Conservation (phyloP, 768 basidiomycete genomes). For the Mrakia gelida region DNA sequence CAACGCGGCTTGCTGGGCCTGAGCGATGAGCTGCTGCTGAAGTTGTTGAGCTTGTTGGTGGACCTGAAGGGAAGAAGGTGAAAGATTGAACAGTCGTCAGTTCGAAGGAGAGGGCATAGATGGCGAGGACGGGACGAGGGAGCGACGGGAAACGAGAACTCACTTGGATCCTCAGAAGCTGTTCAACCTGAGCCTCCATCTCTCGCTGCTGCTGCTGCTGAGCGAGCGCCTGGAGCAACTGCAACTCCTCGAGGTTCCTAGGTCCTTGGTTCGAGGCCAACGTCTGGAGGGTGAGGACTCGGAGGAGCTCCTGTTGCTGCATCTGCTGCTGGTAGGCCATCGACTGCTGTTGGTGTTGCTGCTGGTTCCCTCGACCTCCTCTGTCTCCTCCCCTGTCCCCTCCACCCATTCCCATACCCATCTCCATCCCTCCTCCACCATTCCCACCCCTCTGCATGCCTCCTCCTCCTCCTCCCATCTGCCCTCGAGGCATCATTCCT, state of each 20-base stretch:
- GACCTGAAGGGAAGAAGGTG: neutral
- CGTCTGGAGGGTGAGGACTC: constrained; percentile 19
- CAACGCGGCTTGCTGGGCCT: constrained; percentile 26
- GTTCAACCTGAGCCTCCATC: constrained; percentile 30
- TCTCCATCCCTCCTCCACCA: neutral
- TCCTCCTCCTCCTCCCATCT: neutral
- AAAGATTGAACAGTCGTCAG: neutral
- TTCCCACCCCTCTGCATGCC: neutral
- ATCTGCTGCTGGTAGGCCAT: constrained; percentile 20
- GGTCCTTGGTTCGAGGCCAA: constrained; percentile 20
- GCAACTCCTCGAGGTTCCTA: constrained; percentile 22
- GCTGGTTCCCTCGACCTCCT: constrained; percentile 12
- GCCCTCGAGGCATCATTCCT: neutral
- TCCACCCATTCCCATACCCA: constrained; percentile 1
- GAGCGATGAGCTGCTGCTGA: constrained; percentile 31
- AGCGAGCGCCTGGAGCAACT: constrained; percentile 31
- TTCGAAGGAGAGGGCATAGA: neutral
- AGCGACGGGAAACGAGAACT: neutral
- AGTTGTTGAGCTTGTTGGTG: constrained; percentile 32
- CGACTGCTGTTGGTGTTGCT: constrained; percentile 24
- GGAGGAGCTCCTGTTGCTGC: constrained; percentile 31
- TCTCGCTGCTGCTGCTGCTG: constrained; percentile 31
- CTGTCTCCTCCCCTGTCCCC: neutral
- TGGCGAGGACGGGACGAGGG: neutral
- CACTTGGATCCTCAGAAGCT: constrained; percentile 31